Conservation (phyloP, 306 rosid species). For the Canavalia ensiformis region DNA sequence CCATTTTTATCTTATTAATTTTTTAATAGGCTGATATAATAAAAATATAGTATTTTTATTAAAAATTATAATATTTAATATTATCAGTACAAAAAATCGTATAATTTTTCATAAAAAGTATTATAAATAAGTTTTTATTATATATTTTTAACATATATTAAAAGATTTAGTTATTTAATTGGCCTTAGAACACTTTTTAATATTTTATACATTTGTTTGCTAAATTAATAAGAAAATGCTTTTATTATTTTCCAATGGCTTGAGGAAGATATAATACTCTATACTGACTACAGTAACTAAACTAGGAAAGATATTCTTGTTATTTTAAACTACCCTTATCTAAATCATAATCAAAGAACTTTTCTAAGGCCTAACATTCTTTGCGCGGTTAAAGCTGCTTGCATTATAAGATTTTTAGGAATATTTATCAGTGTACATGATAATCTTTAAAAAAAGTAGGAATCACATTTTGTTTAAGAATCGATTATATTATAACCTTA, state of each 20-base stretch:
- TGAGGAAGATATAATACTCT: not conserved
- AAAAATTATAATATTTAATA: too few relatives aligned
- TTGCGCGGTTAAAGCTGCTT: not conserved
- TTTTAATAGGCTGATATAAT: too few relatives aligned
- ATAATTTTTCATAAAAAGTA: too few relatives aligned
- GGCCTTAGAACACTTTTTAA: too few relatives aligned
- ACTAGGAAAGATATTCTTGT: not conserved
- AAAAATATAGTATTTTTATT: too few relatives aligned
- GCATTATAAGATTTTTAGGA: not conserved
- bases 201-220: too few relatives aligned
- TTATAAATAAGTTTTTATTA: too few relatives aligned
- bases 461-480: not conserved
- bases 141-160: too few relatives aligned
- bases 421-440: not conserved
- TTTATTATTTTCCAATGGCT: not conserved
- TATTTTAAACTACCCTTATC: not conserved
- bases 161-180: too few relatives aligned
- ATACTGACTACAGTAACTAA: not conserved
- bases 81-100: too few relatives aligned
- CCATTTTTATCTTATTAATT: too few relatives aligned
- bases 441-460: not conserved
- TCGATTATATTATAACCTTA: not conserved
- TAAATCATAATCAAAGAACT: not conserved
- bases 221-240: too few relatives aligned
- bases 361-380: conserved; percentile 4